Conservation (phyloP, 169 alveolate species). For the Plasmodium cynomolgi region DNA sequence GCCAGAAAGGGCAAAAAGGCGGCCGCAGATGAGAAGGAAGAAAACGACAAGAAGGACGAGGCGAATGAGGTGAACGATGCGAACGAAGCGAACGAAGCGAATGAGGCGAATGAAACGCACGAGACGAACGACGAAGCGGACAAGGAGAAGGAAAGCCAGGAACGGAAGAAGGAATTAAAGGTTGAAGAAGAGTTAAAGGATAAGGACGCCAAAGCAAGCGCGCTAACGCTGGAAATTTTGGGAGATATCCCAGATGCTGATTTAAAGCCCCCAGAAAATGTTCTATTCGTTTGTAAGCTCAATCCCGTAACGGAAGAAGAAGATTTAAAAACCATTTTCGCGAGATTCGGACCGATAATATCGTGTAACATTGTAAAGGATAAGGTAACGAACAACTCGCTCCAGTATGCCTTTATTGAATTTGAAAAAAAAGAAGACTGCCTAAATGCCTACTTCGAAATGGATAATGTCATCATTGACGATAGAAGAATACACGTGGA, state of each 20-base stretch:
- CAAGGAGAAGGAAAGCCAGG: slow-evolving; percentile 77
- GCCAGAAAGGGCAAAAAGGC: not conserved
- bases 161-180: slow-evolving; percentile 83
- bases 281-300: slow-evolving; percentile 97
- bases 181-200: slow-evolving; percentile 88
- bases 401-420: slow-evolving; percentile 98
- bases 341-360: slow-evolving; percentile 95
- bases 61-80: not conserved
- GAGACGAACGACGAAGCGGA: not conserved
- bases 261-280: slow-evolving; percentile 98
- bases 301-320: slow-evolving; percentile 97
- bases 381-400: slow-evolving; percentile 97
- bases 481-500: slow-evolving; percentile 94
- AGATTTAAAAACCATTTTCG: slow-evolving; percentile 96
- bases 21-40: not conserved
- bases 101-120: not conserved
- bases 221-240: slow-evolving; percentile 95
- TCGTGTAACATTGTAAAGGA: slow-evolving; percentile 97
- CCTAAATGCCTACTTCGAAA: slow-evolving; percentile 96
- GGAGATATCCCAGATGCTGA: slow-evolving; percentile 99
- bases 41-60: not conserved
- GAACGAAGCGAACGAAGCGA: not conserved
- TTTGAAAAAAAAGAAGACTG: slow-evolving; percentile 96
- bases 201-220: slow-evolving; percentile 94
- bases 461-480: slow-evolving; percentile 97